phyloP scores from a whole-genome alignment of 2,329 filamentous ascomycete genomes.

The Biscogniauxia sp. region DNA sequence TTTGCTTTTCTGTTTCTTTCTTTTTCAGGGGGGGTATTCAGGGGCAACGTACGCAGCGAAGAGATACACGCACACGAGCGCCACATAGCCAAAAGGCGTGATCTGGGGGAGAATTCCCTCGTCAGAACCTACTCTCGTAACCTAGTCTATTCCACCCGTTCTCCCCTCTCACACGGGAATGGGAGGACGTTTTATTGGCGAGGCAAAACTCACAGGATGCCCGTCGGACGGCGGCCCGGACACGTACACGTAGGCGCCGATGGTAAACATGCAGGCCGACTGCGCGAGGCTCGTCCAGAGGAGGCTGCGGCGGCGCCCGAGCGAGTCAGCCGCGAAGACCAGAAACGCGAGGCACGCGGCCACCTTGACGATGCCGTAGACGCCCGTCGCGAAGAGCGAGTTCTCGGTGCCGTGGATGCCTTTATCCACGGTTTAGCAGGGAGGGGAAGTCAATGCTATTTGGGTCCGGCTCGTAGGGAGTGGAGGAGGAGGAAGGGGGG shows the following conservation, averaged over 20 bases:
- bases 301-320: conserved; percentile 60
- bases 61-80: conserved; percentile 69
- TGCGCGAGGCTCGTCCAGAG: conserved; percentile 65
- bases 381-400: conserved; percentile 68
- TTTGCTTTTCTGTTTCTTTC: background rate
- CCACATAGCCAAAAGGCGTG: conserved; percentile 65
- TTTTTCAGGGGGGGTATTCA: background rate
- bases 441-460: too few species aligned
- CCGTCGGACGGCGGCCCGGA: conserved; percentile 52
- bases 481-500: background rate
- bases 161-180: background rate
- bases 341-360: conserved; percentile 62
- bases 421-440: background rate
- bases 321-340: conserved; percentile 64
- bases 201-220: conserved; percentile 39
- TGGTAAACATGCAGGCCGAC: conserved; percentile 63
- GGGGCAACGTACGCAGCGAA: conserved; percentile 51
- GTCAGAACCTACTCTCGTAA: background rate
- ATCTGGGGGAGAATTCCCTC: conserved; percentile 36
- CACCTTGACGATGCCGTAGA: conserved; percentile 73
- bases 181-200: background rate
- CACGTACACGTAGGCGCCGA: conserved; percentile 68
- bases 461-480: too few species aligned
- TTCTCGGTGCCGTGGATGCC: conserved; percentile 48
- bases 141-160: background rate